Percentiles rank a stretch among this genome's conserved stretches.
Conservation (phyloP, 1,284 basidiomycete species). For the Naganishia sp. region DNA sequence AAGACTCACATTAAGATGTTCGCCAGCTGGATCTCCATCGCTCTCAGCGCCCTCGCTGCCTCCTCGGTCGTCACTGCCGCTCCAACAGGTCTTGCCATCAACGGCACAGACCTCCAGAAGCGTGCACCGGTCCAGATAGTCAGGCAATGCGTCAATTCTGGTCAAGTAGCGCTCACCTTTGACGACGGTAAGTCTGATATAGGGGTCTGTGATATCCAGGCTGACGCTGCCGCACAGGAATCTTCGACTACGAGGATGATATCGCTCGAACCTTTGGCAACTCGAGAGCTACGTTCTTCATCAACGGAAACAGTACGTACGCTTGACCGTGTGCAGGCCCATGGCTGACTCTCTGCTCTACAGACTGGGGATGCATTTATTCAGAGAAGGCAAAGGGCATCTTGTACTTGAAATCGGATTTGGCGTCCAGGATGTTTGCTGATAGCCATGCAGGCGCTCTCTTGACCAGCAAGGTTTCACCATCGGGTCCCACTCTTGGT, state of each 20-base stretch:
- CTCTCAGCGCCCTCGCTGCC: slow-evolving; percentile 3
- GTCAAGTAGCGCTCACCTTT: slow-evolving; percentile 58
- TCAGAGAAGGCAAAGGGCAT: slow-evolving; percentile 38
- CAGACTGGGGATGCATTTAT: slow-evolving; percentile 32
- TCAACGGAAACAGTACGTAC: slow-evolving; percentile 55
- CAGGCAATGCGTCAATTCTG: slow-evolving; percentile 17
- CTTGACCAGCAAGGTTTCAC: slow-evolving; percentile 57
- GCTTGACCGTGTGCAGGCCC: not conserved
- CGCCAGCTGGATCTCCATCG: slow-evolving; percentile 13
- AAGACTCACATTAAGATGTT: not conserved
- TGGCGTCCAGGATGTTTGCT: not conserved
- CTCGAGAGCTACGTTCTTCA: slow-evolving; percentile 62
- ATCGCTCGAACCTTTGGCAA: slow-evolving; percentile 55
- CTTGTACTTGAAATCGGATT: not conserved
- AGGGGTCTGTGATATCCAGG: not conserved
- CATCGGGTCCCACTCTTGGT: slow-evolving; percentile 62
- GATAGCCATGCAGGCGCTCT: slow-evolving; percentile 1
- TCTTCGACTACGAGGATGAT: slow-evolving; percentile 52
- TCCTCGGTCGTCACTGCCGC: slow-evolving; percentile 14
- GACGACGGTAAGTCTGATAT: slow-evolving; percentile 59
- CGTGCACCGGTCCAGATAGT: slow-evolving; percentile 17
- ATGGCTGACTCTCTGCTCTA: not conserved
- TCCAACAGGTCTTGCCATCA: not conserved
- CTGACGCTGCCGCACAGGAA: not conserved
- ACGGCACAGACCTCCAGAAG: slow-evolving; percentile 10